Evolutionary conservation across 202 grass and related monocot genomes (phyloP).

Genomic region (Bolboschoenoplectus hybrid): DNA sequence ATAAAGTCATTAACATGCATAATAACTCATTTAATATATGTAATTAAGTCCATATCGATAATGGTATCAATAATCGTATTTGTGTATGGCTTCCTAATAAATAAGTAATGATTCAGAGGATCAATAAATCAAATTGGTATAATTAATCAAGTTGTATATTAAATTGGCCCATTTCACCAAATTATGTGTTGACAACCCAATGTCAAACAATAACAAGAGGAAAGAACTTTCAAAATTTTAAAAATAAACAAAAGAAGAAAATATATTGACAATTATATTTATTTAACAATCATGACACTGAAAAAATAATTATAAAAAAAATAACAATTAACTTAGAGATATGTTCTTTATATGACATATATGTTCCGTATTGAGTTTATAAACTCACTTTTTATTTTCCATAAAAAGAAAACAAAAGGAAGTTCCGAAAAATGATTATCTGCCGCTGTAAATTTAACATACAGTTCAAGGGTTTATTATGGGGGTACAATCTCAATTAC

Average conservation of each 20-base stretch:
- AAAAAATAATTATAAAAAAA: too few relatives aligned
- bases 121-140: not conserved
- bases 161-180: not conserved
- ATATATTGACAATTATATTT: not conserved
- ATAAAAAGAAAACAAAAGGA: not conserved
- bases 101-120: not conserved
- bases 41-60: too few relatives aligned
- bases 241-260: not conserved
- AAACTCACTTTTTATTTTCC: too few relatives aligned
- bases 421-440: not conserved
- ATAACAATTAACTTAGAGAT: too few relatives aligned
- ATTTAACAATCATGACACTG: too few relatives aligned
- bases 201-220: not conserved
- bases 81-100: too few relatives aligned
- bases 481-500: not conserved
- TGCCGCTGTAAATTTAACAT: not conserved
- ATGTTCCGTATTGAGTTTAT: too few relatives aligned
- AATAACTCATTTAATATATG: too few relatives aligned
- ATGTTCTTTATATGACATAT: too few relatives aligned
- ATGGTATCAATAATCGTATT: too few relatives aligned
- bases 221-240: not conserved
- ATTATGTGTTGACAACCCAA: not conserved
- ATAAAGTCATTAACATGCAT: too few relatives aligned
- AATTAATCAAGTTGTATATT: not conserved
- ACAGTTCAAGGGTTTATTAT: not conserved